A percentile compares a stretch with the other conserved stretches of the same genome.
Evolutionary conservation across 78 protist genomes (phyloP).

Genomic region (Dictyostelium purpureum): DNA sequence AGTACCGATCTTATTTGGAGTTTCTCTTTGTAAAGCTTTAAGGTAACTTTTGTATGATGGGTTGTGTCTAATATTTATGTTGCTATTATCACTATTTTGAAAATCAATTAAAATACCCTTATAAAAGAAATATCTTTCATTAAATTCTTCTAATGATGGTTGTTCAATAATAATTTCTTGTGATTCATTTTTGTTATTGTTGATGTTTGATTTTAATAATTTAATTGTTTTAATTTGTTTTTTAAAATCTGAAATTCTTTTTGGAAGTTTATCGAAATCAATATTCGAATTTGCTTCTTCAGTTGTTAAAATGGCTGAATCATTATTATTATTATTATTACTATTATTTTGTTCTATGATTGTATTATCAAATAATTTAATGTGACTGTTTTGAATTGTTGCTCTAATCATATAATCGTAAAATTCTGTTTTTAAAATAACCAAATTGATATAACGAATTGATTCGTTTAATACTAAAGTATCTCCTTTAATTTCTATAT

Average conservation of each 20-base stretch:
- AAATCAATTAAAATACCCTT: slow-evolving; percentile 5
- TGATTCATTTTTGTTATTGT: neutral
- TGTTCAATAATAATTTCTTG: neutral
- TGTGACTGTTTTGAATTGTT: neutral
- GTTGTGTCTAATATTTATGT: neutral
- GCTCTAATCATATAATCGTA: neutral
- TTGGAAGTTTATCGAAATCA: neutral
- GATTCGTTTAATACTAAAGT: neutral
- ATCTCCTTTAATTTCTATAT: neutral
- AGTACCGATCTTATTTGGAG: neutral
- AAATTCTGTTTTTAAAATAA: neutral
- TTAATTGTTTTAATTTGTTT: neutral
- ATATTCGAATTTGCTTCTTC: neutral
- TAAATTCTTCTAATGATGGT: neutral
- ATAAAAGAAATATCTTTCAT: neutral
- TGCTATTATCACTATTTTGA: neutral
- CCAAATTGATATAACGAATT: neutral
- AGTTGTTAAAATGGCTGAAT: neutral
- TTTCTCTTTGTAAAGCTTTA: neutral
- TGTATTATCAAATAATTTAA: neutral
- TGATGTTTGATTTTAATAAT: neutral
- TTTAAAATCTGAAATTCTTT: slow-evolving; percentile 3
- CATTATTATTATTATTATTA: neutral
- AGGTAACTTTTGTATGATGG: slow-evolving; percentile 12
- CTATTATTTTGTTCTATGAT: no score